These are phyloP conservation scores for Blastobotrys muscicola DNA, from an alignment of 805 yeast species.

Conservation along the genomic window DNA sequence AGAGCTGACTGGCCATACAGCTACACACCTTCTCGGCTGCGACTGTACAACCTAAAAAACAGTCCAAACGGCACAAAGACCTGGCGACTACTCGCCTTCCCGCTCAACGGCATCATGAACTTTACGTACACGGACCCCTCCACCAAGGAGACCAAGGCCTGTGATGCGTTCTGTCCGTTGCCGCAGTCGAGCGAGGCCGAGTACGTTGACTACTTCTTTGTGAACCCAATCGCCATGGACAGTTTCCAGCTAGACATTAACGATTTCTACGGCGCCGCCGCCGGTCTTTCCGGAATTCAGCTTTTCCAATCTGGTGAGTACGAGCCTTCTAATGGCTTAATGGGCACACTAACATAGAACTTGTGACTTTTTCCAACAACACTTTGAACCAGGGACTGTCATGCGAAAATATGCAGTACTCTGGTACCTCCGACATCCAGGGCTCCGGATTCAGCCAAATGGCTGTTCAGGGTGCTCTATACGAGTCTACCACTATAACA, in stretches of 20 bases:
- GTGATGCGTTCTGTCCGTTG: constrained; percentile 90
- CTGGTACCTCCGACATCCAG: constrained; percentile 26
- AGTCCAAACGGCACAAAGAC: constrained; percentile 39
- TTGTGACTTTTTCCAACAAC: constrained; percentile 65
- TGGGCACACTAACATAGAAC: constrained; percentile 21
- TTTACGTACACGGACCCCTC: constrained; percentile 72
- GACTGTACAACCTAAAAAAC: constrained; percentile 55
- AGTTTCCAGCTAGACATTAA: constrained; percentile 55
- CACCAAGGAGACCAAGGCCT: constrained; percentile 44
- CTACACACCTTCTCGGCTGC: constrained; percentile 57
- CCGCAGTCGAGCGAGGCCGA: constrained; percentile 29
- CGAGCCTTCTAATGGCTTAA: too few relatives aligned
- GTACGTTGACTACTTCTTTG: constrained; percentile 80
- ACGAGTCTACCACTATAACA: constrained; percentile 22
- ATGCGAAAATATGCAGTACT: constrained; percentile 36
- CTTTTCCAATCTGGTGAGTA: constrained; percentile 41
- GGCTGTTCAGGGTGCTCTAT: constrained; percentile 9
- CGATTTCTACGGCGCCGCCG: constrained; percentile 59
- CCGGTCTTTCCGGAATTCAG: constrained; percentile 65
- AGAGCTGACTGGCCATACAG: constrained; percentile 46
- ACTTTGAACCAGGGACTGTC: constrained; percentile 52
- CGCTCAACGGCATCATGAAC: constrained; percentile 86
- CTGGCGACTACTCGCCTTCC: constrained; percentile 68
- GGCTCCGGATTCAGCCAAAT: constrained; percentile 22
- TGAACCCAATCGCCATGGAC: constrained; percentile 51